Evolutionary conservation across 768 basidiomycete species (phyloP), one percentile per base, ranked within the genome.

Genomic region (Boletus vinaceobasis): DNA sequence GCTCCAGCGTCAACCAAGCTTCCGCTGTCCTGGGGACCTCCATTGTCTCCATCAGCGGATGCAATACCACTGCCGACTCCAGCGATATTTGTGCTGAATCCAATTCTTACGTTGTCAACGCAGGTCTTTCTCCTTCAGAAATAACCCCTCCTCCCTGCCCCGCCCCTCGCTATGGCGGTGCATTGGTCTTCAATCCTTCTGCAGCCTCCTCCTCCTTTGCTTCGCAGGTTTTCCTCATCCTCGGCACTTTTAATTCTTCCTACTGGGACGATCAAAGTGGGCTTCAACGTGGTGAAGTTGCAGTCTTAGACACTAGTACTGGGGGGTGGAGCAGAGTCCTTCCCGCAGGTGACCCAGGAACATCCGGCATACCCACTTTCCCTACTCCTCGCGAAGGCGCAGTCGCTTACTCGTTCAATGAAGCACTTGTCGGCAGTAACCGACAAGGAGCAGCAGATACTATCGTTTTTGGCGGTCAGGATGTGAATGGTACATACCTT

Each of bases 381-480:
- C 90, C 90, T 8, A 73, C 75, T 27, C 84, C 87, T 42, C 84
- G 90, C 45, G 77, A 85, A 69, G 90, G 90, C 36, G 85, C 89
- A 14, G 80, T 78, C 9, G 85, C 80, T 1, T 67, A 89, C 36
- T 82, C 88, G 6, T 84, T 74, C 63, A 58, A 65, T 21, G 57
- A 69, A 50, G 75, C 80, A 3, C 75, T 90, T 8, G 84, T 89
- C 8, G 89, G 89, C 8, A 59, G 61, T 7, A 70, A 77, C 37
- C 76, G 80, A 23, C 66, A 62, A 23, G 61, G 61, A 19, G 80
- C 79, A 19, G 76, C 87, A 26, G 90, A 93, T 64, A 86, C 82
- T 17, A 78, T 93, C 43, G 81, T 92, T 10, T 93, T 90, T 59
- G 90, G 90, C 33, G 90, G 90, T 38, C 79, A 79, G 60, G 88